phyloP scores from a whole-genome alignment of 148 eudicot species.

The Silene uniflora region DNA sequence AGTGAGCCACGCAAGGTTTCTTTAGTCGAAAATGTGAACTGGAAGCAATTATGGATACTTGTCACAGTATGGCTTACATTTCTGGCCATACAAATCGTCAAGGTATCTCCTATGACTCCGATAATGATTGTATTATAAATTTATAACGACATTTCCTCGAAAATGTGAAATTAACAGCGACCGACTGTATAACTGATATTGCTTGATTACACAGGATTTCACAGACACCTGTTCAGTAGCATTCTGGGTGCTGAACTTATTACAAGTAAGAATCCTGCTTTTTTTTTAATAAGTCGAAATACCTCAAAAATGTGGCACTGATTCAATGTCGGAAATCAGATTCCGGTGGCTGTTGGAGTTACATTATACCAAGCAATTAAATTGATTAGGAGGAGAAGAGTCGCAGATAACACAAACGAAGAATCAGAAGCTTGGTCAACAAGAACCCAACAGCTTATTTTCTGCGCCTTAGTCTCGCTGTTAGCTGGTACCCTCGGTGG shows the following conservation, averaged over 20 bases:
- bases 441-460: constrained; percentile 28
- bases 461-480: constrained; percentile 43
- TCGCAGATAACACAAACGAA: constrained; percentile 38
- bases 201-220: constrained; percentile 31
- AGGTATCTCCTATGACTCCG: constrained; percentile 24
- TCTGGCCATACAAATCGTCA: constrained; percentile 41
- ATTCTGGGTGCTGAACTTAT: constrained; percentile 44
- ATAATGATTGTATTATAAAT: no score
- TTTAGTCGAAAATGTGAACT: constrained; percentile 34
- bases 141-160: no score
- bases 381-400: constrained; percentile 39
- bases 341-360: constrained; percentile 13
- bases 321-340: not conserved
- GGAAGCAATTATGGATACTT: constrained; percentile 43
- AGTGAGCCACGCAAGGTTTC: constrained; percentile 24
- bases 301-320: not conserved
- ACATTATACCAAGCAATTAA: constrained; percentile 37
- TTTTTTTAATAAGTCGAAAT: not conserved
- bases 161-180: no score
- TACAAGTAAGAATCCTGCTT: constrained; percentile 37
- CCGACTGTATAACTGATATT: not conserved
- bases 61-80: constrained; percentile 45
- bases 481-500: constrained; percentile 65
- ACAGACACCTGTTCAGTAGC: constrained; percentile 42
- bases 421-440: constrained; percentile 23